phyloP scores from a whole-genome alignment of 2,329 filamentous ascomycete species.

The Paradendryphiella salina region DNA sequence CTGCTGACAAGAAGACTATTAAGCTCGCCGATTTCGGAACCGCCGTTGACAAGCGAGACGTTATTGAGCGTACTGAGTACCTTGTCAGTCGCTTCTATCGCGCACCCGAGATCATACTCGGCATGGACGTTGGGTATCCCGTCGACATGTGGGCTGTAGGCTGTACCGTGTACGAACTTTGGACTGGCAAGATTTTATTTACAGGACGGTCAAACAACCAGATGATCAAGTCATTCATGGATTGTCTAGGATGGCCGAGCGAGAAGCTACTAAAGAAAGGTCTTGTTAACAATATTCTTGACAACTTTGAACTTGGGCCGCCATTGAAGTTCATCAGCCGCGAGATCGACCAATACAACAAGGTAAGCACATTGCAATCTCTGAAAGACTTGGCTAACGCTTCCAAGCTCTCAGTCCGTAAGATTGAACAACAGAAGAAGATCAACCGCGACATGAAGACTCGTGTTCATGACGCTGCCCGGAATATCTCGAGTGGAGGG shows the following conservation, averaged over 20 bases:
- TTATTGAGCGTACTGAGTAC: constrained; percentile 86
- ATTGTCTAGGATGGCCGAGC: constrained; percentile 89
- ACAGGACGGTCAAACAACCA: constrained; percentile 95
- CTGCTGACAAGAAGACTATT: constrained; percentile 64
- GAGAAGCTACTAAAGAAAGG: constrained; percentile 86
- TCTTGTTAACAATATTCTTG: constrained; percentile 66
- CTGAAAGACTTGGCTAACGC: constrained; percentile 14
- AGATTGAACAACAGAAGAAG: constrained; percentile 66
- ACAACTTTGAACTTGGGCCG: constrained; percentile 58
- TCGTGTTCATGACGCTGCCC: constrained; percentile 71
- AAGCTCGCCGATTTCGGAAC: constrained; percentile 97
- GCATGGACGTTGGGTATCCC: constrained; percentile 91
- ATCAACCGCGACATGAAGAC: constrained; percentile 72
- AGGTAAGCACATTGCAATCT: constrained; percentile 23
- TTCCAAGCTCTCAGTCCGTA: constrained; percentile 65
- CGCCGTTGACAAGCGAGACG: constrained; percentile 84
- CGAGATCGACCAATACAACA: constrained; percentile 64
- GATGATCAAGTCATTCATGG: constrained; percentile 96
- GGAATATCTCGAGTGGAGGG: constrained; percentile 67
- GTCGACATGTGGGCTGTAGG: constrained; percentile 98
- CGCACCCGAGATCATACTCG: constrained; percentile 93
- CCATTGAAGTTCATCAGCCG: constrained; percentile 81
- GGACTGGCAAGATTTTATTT: constrained; percentile 96
- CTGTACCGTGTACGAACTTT: constrained; percentile 94
- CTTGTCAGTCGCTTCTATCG: constrained; percentile 97